Evolutionary conservation across 2,329 filamentous ascomycete species (phyloP), one percentile per base, ranked within the genome.

Genomic region (Neofusicoccum umdonicola): DNA sequence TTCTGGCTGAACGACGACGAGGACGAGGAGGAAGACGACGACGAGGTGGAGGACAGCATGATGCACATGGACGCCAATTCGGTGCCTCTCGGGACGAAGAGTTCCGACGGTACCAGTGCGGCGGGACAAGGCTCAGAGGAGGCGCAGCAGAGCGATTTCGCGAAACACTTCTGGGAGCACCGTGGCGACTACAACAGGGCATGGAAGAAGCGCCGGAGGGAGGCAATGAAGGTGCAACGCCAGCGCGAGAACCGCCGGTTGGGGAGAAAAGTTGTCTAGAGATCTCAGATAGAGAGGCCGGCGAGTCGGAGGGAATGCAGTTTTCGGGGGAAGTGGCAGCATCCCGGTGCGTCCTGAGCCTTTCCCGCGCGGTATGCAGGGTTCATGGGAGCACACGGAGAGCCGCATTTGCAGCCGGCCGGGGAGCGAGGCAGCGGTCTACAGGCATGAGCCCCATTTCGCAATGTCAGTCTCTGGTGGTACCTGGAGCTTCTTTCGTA

Each of bases 101-200:
- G 69, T 34, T 72, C 71, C 3, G 74, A 74, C 51, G 69, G 71
- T 12, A 62, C 65, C 4, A 60, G 72, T 1, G 65, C 71, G 22
- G 71, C 63, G n/a, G 65, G 71, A 3, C 45, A 47, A 15, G 41
- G 47, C 27, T 70, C 70, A 12, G 73, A 68, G n/a, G 69, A 71
- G 5, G 68, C 63, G 1, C 71, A 75, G 52, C 83, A 88, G 66
- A 86, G 83, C 62, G 85, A 86, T 41, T 88, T 88, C 69, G 75
- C 80, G 5, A 86, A 87, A 71, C 87, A 84, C 82, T 89, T 89
- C 71, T 89, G 79, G 73, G 81, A 83, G 67, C 78, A 82, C 52
- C 72, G 81, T 3, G 81, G 81, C 4, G 79, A 82, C 57, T 72
- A 79, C 52, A 83, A 83, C 65, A 70, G 81, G 2, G 77, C 77